phyloP scores from a whole-genome alignment of 495 filamentous ascomycete species.

The Melanomma pulvis-pyrius region DNA sequence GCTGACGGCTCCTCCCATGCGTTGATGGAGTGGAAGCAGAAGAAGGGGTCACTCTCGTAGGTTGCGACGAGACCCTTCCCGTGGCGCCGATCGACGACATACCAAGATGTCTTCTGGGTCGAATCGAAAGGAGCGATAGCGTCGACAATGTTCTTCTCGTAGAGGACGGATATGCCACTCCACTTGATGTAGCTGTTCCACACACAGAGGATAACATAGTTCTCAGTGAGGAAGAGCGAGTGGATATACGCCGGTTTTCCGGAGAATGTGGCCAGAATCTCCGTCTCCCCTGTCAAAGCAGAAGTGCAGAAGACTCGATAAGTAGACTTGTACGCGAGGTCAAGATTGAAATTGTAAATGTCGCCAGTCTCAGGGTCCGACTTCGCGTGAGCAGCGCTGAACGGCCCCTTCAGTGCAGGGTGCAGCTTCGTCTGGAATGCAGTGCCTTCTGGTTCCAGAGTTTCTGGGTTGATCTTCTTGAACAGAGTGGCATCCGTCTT shows the following conservation, averaged over 20 bases:
- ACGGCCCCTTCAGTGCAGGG: constrained; percentile 63
- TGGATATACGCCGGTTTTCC: constrained; percentile 68
- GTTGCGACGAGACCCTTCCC: constrained; percentile 45
- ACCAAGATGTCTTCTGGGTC: constrained; percentile 61
- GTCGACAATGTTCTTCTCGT: constrained; percentile 60
- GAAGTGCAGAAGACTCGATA: constrained; percentile 70
- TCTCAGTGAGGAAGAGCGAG: constrained; percentile 67
- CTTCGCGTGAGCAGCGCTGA: constrained; percentile 69
- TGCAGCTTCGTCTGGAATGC: constrained; percentile 62
- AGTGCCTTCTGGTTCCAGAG: constrained; percentile 68
- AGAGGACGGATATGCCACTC: constrained; percentile 56
- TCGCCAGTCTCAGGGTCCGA: constrained; percentile 72
- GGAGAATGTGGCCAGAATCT: constrained; percentile 69
- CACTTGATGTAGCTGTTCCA: constrained; percentile 58
- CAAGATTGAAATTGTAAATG: constrained; percentile 76
- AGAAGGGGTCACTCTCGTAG: constrained; percentile 62
- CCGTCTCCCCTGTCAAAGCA: constrained; percentile 62
- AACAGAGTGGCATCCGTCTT: constrained; percentile 62
- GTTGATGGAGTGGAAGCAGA: constrained; percentile 78
- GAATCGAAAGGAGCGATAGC: constrained; percentile 58
- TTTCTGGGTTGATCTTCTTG: constrained; percentile 66
- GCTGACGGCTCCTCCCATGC: constrained; percentile 63
- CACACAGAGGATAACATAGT: constrained; percentile 68
- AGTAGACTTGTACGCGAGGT: constrained; percentile 49
- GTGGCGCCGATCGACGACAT: constrained; percentile 61